Conservation (phyloP, 2,329 filamentous ascomycete species). For the Penicillium vulpinum region DNA sequence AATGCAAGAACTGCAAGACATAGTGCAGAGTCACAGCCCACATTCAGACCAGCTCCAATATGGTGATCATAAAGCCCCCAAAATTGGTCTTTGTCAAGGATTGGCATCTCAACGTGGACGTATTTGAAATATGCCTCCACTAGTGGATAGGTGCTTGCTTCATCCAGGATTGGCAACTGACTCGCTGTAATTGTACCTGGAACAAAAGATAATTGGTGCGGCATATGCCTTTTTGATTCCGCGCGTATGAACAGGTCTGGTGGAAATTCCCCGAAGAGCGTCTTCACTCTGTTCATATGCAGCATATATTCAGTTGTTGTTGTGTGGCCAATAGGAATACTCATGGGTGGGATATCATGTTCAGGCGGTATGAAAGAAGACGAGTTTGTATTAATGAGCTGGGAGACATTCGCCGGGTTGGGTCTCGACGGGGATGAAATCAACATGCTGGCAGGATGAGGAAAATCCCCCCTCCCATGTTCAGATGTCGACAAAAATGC, state of each 20-base stretch:
- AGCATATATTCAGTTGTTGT: slow-evolving; percentile 10
- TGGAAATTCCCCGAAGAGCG: slow-evolving; percentile 6
- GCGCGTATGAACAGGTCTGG: slow-evolving; percentile 12
- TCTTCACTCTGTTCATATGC: slow-evolving; percentile 7
- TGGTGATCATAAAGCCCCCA: slow-evolving; percentile 1
- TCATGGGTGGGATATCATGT: slow-evolving; percentile 9
- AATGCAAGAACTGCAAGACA: slow-evolving; percentile 9
- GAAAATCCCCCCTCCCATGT: background rate
- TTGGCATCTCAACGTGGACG: slow-evolving; percentile 7
- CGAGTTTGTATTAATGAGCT: slow-evolving; percentile 1
- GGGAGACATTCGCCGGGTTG: slow-evolving; percentile 1
- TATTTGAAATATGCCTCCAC: slow-evolving; percentile 7
- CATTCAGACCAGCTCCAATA: background rate
- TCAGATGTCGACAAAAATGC: background rate
- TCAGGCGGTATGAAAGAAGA: slow-evolving; percentile 6
- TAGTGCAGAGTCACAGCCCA: slow-evolving; percentile 5
- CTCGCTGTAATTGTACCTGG: background rate
- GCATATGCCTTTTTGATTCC: slow-evolving; percentile 6
- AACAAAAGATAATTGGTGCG: slow-evolving; percentile 2
- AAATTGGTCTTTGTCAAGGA: slow-evolving; percentile 3
- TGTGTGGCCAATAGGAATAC: slow-evolving; percentile 5
- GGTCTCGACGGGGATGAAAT: slow-evolving; percentile 4
- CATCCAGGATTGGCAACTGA: background rate
- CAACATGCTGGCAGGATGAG: background rate
- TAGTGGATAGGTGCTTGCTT: background rate